Base-by-base conservation (phyloP, 1,284 basidiomycete genomes). In the Cryptococcus sp. region DNA sequence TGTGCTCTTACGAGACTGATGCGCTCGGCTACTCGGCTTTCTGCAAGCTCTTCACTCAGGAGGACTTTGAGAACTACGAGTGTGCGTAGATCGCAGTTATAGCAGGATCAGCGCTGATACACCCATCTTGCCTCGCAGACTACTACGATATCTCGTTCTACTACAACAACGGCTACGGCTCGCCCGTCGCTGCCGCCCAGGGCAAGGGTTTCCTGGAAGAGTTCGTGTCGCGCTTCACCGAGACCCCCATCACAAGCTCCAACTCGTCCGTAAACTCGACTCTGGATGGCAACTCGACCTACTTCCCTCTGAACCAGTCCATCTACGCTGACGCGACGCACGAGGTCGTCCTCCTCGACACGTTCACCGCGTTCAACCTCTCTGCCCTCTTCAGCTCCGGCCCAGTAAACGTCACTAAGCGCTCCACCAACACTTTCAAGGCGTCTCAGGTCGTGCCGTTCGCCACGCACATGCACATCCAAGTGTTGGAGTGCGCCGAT, bases 1-100 rank as follows among this genome's bases (percentile, higher is more conserved):
- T 78, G 1, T 93, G 91, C 70, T 86, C 90, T 7, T 93, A 92
- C 68, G 91, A 93, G 87, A 95, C 93, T 3, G 91, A 93, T 42
- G 88, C 91, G 0, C 82, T 95, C 16, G 93, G 93, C 2, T 93
- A 89, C 71, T 91, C 89, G 27, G 87, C 86, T 65, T 96, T 95
- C 79, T 97, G 94, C 69, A 84, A 85, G 52, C 81, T 97, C 1
- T 97, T 97, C 78, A 93, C 89, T 0, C 82, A 88, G 70, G 87
- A 91, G 47, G 93, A 96, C 75, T 74, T 91, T 88, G 84, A 88
- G 67, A 91, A 90, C 13, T 94, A 91, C 74, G 85, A 91, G 73
- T 94, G 93, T 61, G 49, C 88, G 5, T 93, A 90, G 8, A 45
- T 22, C n/a, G 16, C 22, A 8, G 15, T n/a, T 1, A 45, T 45